phyloP scores from a whole-genome alignment of 2,329 filamentous ascomycete species.

The Niveomyces coronatus region DNA sequence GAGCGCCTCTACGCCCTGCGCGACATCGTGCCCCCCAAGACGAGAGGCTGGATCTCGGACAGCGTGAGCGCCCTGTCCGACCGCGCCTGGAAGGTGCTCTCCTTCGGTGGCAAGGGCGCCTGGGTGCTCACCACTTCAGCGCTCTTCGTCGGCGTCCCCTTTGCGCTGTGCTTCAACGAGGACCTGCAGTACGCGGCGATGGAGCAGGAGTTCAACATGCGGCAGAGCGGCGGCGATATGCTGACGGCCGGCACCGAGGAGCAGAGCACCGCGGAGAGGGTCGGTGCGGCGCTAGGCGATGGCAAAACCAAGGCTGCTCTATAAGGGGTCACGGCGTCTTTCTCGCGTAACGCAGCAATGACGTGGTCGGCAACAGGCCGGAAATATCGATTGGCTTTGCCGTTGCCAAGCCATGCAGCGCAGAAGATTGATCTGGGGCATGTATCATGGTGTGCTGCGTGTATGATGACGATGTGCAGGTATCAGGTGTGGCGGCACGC shows the following conservation, averaged over 20 bases:
- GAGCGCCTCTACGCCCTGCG: slow-evolving; percentile 64
- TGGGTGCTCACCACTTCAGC: slow-evolving; percentile 89
- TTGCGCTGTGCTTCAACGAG: slow-evolving; percentile 84
- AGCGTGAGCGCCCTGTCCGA: slow-evolving; percentile 44
- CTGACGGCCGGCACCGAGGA: slow-evolving; percentile 38
- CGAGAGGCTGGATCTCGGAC: slow-evolving; percentile 57
- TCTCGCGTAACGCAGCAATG: no score
- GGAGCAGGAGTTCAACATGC: slow-evolving; percentile 96
- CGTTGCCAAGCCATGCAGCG: no score
- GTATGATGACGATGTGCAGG: no score
- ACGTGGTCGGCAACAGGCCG: no score
- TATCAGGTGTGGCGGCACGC: no score
- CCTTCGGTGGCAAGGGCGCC: slow-evolving; percentile 73
- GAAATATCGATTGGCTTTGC: no score
- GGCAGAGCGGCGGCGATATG: slow-evolving; percentile 75
- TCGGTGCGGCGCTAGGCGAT: slow-evolving; percentile 39
- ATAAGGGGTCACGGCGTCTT: slow-evolving; percentile 21
- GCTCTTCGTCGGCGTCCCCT: slow-evolving; percentile 83
- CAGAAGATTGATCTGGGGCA: no score
- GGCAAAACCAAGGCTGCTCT: slow-evolving; percentile 38
- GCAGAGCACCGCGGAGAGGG: slow-evolving; percentile 36
- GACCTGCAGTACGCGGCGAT: slow-evolving; percentile 96
- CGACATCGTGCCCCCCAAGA: slow-evolving; percentile 66
- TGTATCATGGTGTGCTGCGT: no score
- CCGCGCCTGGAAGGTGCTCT: slow-evolving; percentile 43